Evolutionary conservation across 345 rosid species (phyloP).

Genomic region (Sonneratia alba): DNA sequence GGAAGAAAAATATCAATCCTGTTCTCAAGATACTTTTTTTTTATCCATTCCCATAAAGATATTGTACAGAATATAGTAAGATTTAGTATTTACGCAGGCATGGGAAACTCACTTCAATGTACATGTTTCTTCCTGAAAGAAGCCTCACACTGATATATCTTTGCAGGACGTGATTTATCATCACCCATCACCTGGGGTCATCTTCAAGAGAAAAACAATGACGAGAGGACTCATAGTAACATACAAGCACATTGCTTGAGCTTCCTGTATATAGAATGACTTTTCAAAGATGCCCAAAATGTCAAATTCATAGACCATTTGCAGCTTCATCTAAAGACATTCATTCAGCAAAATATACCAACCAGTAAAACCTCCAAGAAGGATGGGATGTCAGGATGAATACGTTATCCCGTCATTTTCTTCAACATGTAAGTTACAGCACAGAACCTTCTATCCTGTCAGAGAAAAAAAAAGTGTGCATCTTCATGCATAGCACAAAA

Average conservation of each 20-base stretch:
- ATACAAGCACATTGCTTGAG: background rate
- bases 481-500: background rate
- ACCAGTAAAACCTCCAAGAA: background rate
- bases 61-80: too few species aligned
- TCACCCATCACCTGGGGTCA: too few species aligned
- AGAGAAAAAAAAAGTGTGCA: background rate
- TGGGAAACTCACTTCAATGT: too few species aligned
- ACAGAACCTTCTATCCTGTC: background rate
- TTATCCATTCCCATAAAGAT: too few species aligned
- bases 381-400: background rate
- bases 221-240: background rate
- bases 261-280: background rate
- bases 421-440: background rate
- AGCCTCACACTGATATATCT: too few species aligned
- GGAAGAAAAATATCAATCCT: too few species aligned
- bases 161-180: too few species aligned
- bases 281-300: background rate
- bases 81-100: too few species aligned
- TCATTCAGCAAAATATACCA: background rate
- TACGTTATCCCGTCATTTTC: background rate
- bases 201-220: background rate
- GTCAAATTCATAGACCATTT: background rate
- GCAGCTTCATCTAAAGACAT: background rate
- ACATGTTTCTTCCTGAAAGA: too few species aligned
- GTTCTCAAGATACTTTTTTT: too few species aligned